phyloP scores from a whole-genome alignment of 352 stramenopile species.

The Globisporangium heterothallicum region DNA sequence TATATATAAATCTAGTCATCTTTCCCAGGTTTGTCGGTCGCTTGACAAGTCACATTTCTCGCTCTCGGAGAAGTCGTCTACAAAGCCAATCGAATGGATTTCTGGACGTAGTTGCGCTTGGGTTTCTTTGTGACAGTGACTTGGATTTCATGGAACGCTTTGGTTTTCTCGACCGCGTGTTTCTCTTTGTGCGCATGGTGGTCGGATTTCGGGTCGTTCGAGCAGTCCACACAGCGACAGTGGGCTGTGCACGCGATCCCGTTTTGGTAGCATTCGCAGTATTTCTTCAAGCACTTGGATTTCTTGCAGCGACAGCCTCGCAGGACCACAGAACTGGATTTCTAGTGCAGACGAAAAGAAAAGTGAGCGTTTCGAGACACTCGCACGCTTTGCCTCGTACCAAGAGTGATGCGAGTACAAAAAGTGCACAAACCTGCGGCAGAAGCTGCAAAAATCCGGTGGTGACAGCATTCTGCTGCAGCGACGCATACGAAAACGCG shows the following conservation, averaged over 20 bases:
- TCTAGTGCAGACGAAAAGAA: slow-evolving; percentile 22
- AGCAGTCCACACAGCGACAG: slow-evolving; percentile 95
- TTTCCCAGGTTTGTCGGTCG: background rate
- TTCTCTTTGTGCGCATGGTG: slow-evolving; percentile 27
- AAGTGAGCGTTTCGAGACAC: background rate
- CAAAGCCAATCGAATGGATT: slow-evolving; percentile 39
- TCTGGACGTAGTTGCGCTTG: slow-evolving; percentile 50
- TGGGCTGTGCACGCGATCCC: slow-evolving; percentile 84
- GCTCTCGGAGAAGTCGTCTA: slow-evolving; percentile 1
- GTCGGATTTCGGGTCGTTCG: slow-evolving; percentile 71
- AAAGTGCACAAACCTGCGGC: slow-evolving; percentile 30
- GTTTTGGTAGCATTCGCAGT: slow-evolving; percentile 98
- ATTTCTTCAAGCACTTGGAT: slow-evolving; percentile 97
- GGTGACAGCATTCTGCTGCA: slow-evolving; percentile 21
- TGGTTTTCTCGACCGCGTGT: background rate
- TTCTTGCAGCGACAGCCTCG: slow-evolving; percentile 96
- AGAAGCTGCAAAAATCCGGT: slow-evolving; percentile 64
- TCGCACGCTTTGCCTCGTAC: too few species aligned
- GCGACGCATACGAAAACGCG: slow-evolving; percentile 62
- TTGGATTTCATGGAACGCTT: slow-evolving; percentile 49
- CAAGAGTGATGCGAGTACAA: background rate
- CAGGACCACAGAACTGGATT: slow-evolving; percentile 67
- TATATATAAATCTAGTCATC: slow-evolving; percentile 5
- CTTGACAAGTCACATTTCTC: background rate
- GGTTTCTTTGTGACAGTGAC: slow-evolving; percentile 73